Evolutionary conservation across 768 basidiomycete genomes (phyloP), one percentile per base, ranked within the genome.

Genomic region (Leccinum boreale): DNA sequence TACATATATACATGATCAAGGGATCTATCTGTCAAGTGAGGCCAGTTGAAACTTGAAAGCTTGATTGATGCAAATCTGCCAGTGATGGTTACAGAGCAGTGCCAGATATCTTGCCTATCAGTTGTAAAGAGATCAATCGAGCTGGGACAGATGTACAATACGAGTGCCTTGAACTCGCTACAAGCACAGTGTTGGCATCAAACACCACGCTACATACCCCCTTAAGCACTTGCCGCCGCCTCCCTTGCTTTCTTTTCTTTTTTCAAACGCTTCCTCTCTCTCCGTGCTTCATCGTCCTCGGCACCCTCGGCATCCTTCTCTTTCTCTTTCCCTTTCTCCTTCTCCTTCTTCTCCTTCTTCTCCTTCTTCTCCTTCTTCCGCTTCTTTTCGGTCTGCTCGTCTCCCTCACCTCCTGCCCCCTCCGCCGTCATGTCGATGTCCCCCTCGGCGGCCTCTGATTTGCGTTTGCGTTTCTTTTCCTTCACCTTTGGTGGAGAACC

Each of bases 391-490:
- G 77, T 74, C 61, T 77, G 79, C 5, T 83, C 85, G 9, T 71
- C 75, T 21, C 75, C 81, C 17, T 77, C 81, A 24, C 62, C 79
- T 42, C 66, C 74, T 23, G 69, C 69, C n/a, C 29, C 61, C 19
- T 73, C 74, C 31, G 56, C 66, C 1, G 68, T 73, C 69, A 79
- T 75, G 12, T 81, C 77, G n/a, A 65, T 76, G 17, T 69, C 78
- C 21, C 58, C 64, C 39, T 77, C 83, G 0, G 74, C 71, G 8
- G 68, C 79, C 60, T 85, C 87, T 1, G 86, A 87, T 68, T 89
- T 90, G 50, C 89, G 84, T 72, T 92, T 93, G 53, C 91, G 84
- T 70, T 96, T 95, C 76, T 91, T 90, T 69, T 92, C 90, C 69
- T 86, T 87, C 26, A 83, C 79, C 55, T 77, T 74, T 65, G 76